Evolutionary conservation across 306 rosid species (phyloP).

Genomic region (Cajanus cajan): DNA sequence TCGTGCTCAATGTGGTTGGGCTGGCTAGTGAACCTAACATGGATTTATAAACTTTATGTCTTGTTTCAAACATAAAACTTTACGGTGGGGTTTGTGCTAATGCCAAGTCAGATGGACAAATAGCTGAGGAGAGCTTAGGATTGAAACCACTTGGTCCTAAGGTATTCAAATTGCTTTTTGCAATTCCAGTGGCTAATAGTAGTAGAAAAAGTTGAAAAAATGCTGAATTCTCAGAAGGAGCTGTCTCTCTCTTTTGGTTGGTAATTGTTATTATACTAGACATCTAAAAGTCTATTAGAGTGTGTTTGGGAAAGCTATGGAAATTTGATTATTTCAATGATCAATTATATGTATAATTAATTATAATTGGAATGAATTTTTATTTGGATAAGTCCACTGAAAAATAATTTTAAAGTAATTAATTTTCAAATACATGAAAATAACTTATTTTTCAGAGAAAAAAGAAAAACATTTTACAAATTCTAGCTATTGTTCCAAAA

Average conservation of each 20-base stretch:
- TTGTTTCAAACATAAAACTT: conserved; percentile 32
- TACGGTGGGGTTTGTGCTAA: conserved; percentile 27
- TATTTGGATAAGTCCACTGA: too few species aligned
- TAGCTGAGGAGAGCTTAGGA: conserved; percentile 55
- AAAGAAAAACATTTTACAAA: too few species aligned
- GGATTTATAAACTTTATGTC: not conserved
- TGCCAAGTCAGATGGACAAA: conserved; percentile 32
- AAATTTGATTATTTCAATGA: too few species aligned
- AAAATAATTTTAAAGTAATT: too few species aligned
- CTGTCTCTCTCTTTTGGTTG: not conserved
- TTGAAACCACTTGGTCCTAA: conserved; percentile 71
- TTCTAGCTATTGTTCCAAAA: too few species aligned
- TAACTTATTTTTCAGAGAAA: too few species aligned
- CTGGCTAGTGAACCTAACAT: conserved; percentile 59
- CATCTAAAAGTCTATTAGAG: not conserved
- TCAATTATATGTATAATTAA: too few species aligned
- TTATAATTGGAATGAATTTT: too few species aligned
- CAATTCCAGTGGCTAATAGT: conserved; percentile 10
- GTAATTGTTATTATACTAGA: not conserved
- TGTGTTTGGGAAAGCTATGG: too few species aligned
- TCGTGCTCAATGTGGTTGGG: conserved; percentile 69
- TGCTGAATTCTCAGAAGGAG: not conserved
- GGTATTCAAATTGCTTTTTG: conserved; percentile 43
- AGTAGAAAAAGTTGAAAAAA: not conserved
- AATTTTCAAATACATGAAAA: too few species aligned